Evolutionary conservation across 2,329 filamentous ascomycete species (phyloP).

Genomic region (Pseudocercospora fijiensis): DNA sequence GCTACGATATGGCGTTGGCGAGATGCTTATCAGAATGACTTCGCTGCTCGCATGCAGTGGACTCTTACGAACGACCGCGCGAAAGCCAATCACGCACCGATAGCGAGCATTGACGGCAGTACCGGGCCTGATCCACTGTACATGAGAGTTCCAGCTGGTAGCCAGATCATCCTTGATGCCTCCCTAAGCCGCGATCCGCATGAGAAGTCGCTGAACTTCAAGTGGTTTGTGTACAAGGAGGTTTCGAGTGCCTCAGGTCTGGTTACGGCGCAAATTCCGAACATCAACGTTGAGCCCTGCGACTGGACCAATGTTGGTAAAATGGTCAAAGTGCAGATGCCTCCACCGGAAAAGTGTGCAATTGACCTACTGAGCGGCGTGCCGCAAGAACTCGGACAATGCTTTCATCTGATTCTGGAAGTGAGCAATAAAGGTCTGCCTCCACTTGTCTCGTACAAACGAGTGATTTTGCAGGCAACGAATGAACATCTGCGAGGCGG

Average conservation of each 20-base stretch:
- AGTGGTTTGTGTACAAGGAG: conserved; percentile 20
- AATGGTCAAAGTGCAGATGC: conserved; percentile 5
- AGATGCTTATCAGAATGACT: conserved; percentile 45
- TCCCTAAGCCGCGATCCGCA: conserved; percentile 9
- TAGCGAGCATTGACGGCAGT: conserved; percentile 7
- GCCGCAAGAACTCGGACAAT: conserved; percentile 2
- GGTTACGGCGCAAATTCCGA: background rate
- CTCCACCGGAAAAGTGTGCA: conserved; percentile 7
- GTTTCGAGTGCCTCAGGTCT: background rate
- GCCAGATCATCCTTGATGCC: conserved; percentile 1
- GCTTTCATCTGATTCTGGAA: conserved; percentile 13
- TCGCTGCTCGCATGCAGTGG: conserved; percentile 48
- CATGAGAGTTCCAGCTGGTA: conserved; percentile 3
- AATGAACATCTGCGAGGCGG: conserved; percentile 1
- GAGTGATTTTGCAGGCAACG: conserved; percentile 13
- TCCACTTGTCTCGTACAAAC: conserved; percentile 12
- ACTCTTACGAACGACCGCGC: conserved; percentile 20
- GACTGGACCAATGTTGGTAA: background rate
- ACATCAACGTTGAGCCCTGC: background rate
- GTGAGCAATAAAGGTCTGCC: conserved; percentile 10
- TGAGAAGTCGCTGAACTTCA: background rate
- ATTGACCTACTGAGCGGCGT: conserved; percentile 4
- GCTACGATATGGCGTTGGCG: conserved; percentile 49
- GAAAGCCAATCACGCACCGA: conserved; percentile 9
- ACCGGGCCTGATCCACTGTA: conserved; percentile 1